Evolutionary conservation across 306 rosid species (phyloP), one percentile per base, ranked within the genome.

Genomic region (Morella rubra): DNA sequence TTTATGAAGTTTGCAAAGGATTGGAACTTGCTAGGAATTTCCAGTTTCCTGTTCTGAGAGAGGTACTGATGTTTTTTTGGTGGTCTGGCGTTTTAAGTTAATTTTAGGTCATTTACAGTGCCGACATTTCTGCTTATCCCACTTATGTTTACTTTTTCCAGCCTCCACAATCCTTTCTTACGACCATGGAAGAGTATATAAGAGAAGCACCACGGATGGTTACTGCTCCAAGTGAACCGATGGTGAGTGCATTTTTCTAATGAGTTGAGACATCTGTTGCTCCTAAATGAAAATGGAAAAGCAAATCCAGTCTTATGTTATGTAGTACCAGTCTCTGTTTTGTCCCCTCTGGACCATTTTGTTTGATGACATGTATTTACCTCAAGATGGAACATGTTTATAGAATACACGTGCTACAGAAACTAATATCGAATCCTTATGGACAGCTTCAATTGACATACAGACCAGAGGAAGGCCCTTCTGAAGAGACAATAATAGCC

Each of bases 101-200:
- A 56, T 67, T 71, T 80, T 5, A 56, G 49, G 67, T 6, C 77
- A 44, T 83, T 80, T 15, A 47, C 5, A 7, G n/a, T 18, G 8
- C 55, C 45, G 68, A 18, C 19, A 11, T 82, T 66, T 77, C 66
- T 50, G 32, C 53, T 67, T 44, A 7, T 66, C 42, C 71, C 22
- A 61, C 71, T 56, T 51, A 61, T 77, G 44, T 72, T 72, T 62
- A 76, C 45, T 77, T 52, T 75, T 85, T 74, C 75, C 86, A 96
- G 99, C 99, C 98, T 73, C 98, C 98, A 1, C 97, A 96, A 83
- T 93, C 99, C 60, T 96, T 96, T 81, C 99, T 96, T 68, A 77
- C 72, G 54, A 96, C 99, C 49, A 96, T 96, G 99, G 99, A 96
- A 68, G 98, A 96, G 81, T 96, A 96, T 75, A 96, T 96, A 52